Conservation (phyloP, 106 monocot species). For the Platanthera zijinensis region DNA sequence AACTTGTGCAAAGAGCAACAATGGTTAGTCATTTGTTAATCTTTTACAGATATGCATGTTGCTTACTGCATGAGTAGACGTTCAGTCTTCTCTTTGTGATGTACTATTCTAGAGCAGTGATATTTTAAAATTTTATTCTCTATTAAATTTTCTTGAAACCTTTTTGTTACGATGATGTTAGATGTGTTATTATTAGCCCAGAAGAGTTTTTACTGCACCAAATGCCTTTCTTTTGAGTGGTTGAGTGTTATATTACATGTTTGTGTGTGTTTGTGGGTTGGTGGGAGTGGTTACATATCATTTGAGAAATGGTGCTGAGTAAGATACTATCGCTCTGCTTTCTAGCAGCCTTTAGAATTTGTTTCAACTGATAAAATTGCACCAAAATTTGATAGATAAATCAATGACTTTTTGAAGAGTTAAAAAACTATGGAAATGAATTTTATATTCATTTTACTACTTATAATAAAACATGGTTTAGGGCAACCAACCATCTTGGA, state of each 20-base stretch:
- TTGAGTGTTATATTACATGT: background rate
- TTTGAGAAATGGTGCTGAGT: too few species aligned
- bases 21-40: slow-evolving; percentile 29
- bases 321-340: too few species aligned
- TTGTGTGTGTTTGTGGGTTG: background rate
- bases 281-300: background rate
- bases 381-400: too few species aligned
- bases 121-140: background rate
- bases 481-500: too few species aligned
- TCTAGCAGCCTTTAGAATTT: too few species aligned
- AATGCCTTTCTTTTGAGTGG: background rate
- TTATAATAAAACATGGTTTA: too few species aligned
- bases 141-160: background rate
- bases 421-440: too few species aligned
- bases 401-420: too few species aligned
- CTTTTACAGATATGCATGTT: background rate
- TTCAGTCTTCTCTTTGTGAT: background rate
- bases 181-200: background rate
- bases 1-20: slow-evolving; percentile 41
- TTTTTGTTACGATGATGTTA: background rate
- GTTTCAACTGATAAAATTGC: too few species aligned
- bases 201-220: background rate
- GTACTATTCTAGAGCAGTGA: background rate
- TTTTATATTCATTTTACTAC: too few species aligned
- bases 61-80: background rate